A percentile compares a stretch with the other conserved stretches of the same genome.
These are phyloP conservation scores for peach (Prunus persica) DNA, from an alignment of 306 rosid species.

Conservation along the genomic window Prunus_persica_NCBIv2 NC_034015.1:16083501-16084000, in stretches of 20 bases:
- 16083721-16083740: not conserved
- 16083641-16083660: not conserved
- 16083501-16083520: constrained; percentile 67
- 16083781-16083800: constrained; percentile 10
- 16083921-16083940: constrained; percentile 15
- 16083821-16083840: not conserved
- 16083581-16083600: not conserved
- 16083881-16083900: constrained; percentile 33
- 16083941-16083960: constrained; percentile 16
- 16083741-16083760: not conserved
- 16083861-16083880: not conserved
- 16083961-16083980: constrained; percentile 25
- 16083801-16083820: not conserved
- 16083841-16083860: not conserved
- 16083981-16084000: not conserved
- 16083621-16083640: not conserved
- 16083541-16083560: not conserved
- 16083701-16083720: not conserved
- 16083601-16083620: constrained; percentile 2
- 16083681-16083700: not conserved
- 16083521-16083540: constrained; percentile 1
- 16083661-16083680: not conserved
- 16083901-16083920: constrained; percentile 22
- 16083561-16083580: not conserved
- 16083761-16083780: constrained; percentile 15